Evolutionary conservation across 192 early-diverging fungal genomes (phyloP).

Genomic region (Backusella australiensis): DNA sequence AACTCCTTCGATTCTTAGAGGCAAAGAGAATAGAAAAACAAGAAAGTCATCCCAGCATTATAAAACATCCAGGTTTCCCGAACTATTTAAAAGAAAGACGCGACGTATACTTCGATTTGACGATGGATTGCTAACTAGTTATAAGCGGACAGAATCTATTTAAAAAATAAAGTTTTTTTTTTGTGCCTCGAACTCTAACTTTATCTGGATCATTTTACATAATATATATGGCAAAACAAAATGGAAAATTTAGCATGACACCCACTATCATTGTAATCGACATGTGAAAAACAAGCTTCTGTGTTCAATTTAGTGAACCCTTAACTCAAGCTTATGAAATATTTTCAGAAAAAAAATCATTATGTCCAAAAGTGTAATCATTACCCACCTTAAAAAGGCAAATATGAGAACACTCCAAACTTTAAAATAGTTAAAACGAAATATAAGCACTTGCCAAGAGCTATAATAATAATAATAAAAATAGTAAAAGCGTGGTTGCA

Average conservation of each 20-base stretch:
- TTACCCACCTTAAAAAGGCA: neutral
- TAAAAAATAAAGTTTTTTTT: slow-evolving; percentile 6
- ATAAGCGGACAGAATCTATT: neutral
- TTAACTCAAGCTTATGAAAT: neutral
- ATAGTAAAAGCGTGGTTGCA: neutral
- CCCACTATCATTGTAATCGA: neutral
- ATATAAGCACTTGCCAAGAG: neutral
- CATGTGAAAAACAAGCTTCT: neutral
- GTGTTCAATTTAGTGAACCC: neutral
- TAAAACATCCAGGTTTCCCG: neutral
- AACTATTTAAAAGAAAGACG: neutral
- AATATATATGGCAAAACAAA: neutral
- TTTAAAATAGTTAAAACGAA: neutral
- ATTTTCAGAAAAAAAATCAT: neutral
- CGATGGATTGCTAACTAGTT: neutral
- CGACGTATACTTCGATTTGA: slow-evolving; percentile 1
- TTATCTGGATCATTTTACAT: neutral
- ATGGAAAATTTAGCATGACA: neutral
- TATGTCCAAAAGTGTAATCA: neutral
- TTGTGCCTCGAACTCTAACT: neutral
- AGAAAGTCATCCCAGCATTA: neutral
- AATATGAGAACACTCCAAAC: neutral
- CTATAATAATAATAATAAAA: no score
- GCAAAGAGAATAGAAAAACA: neutral
- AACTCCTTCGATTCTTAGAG: neutral